Percentiles rank a stretch among this genome's conserved stretches.
Conservation (phyloP, 73 alveolate genomes). For the Blepharisma stoltei region DNA sequence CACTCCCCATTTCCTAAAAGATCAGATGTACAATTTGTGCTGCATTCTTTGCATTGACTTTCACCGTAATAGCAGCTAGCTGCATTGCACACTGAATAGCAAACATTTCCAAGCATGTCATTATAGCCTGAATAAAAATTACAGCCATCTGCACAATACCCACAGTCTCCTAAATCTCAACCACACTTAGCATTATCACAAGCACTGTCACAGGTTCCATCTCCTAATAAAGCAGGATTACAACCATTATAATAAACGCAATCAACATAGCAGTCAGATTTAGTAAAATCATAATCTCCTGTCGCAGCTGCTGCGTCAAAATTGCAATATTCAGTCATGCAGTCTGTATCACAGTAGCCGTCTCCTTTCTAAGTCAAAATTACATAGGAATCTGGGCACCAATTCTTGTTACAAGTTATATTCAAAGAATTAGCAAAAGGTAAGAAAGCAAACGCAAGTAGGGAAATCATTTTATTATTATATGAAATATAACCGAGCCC, state of each 20-base stretch:
- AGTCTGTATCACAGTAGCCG: not conserved
- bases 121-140: not conserved
- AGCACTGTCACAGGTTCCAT: not conserved
- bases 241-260: slow-evolving; percentile 21
- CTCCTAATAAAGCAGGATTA: not conserved
- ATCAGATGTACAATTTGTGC: not conserved
- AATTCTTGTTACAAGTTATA: too few species aligned
- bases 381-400: too few species aligned
- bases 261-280: not conserved
- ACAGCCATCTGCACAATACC: not conserved
- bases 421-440: too few species aligned
- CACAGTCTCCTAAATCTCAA: not conserved
- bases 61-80: not conserved
- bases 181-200: not conserved
- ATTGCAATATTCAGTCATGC: not conserved
- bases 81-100: not conserved
- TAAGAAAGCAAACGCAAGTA: too few species aligned
- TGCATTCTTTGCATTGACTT: not conserved
- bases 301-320: not conserved
- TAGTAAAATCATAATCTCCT: not conserved
- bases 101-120: not conserved
- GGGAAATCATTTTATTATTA: too few species aligned
- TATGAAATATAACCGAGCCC: too few species aligned
- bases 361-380: not conserved
- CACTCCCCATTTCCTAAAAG: not conserved